Conservation (phyloP, 768 basidiomycete species). For the Leccinum imitatum region DNA sequence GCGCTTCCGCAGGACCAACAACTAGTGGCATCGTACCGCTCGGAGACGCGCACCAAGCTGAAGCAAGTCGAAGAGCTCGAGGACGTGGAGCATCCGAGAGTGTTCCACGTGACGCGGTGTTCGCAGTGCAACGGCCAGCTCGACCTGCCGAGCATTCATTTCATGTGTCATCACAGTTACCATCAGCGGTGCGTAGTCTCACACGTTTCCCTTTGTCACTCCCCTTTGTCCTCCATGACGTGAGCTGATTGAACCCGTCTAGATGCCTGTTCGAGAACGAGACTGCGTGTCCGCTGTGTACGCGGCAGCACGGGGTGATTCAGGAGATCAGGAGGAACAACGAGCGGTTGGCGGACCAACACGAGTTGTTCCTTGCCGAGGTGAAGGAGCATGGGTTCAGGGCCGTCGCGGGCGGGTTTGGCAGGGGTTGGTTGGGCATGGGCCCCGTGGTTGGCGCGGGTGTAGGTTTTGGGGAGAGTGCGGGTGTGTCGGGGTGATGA, state of each 20-base stretch:
- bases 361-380: slow-evolving; percentile 75
- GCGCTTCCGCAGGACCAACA: slow-evolving; percentile 70
- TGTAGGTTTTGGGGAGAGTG: neutral
- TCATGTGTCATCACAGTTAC: slow-evolving; percentile 98
- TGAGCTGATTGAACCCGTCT: neutral
- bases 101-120: slow-evolving; percentile 95
- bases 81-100: slow-evolving; percentile 73
- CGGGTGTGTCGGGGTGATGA: slow-evolving; percentile 3
- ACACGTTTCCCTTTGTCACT: neutral
- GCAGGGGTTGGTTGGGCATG: slow-evolving; percentile 54
- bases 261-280: slow-evolving; percentile 92
- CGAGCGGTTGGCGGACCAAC: slow-evolving; percentile 77
- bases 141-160: slow-evolving; percentile 91
- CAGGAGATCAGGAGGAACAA: slow-evolving; percentile 89
- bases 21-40: slow-evolving; percentile 82
- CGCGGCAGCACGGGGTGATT: slow-evolving; percentile 82
- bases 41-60: slow-evolving; percentile 78
- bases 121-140: slow-evolving; percentile 86
- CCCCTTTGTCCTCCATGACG: neutral
- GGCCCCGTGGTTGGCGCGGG: neutral
- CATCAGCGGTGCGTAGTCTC: slow-evolving; percentile 71
- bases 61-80: slow-evolving; percentile 80
- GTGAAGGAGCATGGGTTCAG: slow-evolving; percentile 70
- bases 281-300: slow-evolving; percentile 87
- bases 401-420: slow-evolving; percentile 69